Evolutionary conservation across 169 alveolate species (phyloP), one percentile per base, ranked within the genome.

Genomic region (Plasmodium malariae): DNA sequence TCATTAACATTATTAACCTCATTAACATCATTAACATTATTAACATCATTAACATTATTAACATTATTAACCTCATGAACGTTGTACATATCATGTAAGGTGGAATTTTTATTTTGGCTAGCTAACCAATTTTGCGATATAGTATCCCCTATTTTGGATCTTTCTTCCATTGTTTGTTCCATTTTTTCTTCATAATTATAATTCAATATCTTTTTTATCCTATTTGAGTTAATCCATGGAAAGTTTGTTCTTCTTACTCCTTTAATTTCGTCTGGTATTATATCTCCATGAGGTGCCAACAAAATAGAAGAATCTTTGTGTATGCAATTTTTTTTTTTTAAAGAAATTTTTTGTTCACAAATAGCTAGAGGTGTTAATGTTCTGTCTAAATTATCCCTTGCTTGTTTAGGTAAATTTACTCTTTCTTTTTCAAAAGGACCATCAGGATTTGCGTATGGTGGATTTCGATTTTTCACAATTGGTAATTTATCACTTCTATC

Each of bases 391-490:
- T 86, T 69, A 80, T 78, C 86, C 34, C 89, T 49, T 21, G 89
- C 93, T 36, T 78, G 87, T 45, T 78, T 62, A 14, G 93, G 89
- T 21, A 78, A 40, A 40, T 88, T 37, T 30, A 76, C 34, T 73
- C 74, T 68, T 48, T 88, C 87, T 59, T 55, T 49, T 70, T 92
- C 95, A 26, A 92, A 92, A 19, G 93, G 95, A 0, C 91, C 91
- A 54, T 92, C 93, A 14, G 92, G 93, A 59, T 92, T 88, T 34
- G 95, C 92, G 37, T 43, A 28, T 4, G 95, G 95, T 17, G 95
- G 93, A 14, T 59, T 74, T 21, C 95, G 28, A 68, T 92, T 92
- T 24, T 85, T 36, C 51, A 92, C 83, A 0, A 19, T 70, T 0
- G 95, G 95, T 55, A 78, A 65, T 19, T 83, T 67, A 17, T 92